Base-by-base conservation (phyloP, 2,329 filamentous ascomycete genomes). In the Penicillium brasilianum region DNA sequence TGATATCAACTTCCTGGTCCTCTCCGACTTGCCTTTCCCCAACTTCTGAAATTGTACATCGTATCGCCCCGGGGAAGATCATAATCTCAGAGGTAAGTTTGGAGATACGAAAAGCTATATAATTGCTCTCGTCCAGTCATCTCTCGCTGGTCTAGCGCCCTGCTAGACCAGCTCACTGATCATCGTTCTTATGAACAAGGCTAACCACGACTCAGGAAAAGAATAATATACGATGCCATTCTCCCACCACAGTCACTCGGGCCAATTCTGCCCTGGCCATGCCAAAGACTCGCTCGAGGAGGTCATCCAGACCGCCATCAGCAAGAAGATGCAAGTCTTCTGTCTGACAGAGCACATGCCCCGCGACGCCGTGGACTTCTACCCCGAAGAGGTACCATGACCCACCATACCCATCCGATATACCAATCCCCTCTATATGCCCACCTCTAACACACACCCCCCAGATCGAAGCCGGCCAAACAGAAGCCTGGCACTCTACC, bases 231-330 rank as follows among this genome's bases (percentile, higher is more conserved):
- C 46, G 55, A 98, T 98, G 95, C 93, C 94, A 1, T 97, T 96
- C 81, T 96, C 95, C 4, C 96, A 98, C 83, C 95, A 99, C 79
- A 96, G 92, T 73, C 95, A 99, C 80, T 98, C 95, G 39, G 95
- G 95, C 65, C 92, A 99, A 76, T 99, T 99, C 82, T 99, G 95
- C 81, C 89, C 89, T 10, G 87, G 90, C 69, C 95, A 99, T 81
- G 95, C 95, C 54, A 88, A 90, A 74, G 88, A 96, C 75, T 85
- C 87, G 20, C 85, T 99, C 10, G 94, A 98, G 76, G 88, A 92
- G 66, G 87, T 98, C 52, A 82, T 98, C 69, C 85, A 88, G 72
- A 85, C 88, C 13, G 94, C 94, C 66, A 92, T 98, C 68, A 78
- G 83, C 51, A 84, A 90, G 63, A 89, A 90, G 46, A 95, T 96